These are phyloP conservation scores for Cyphellophora europaea DNA, from an alignment of 2,329 filamentous ascomycete genomes.

Conservation along the genomic window DNA sequence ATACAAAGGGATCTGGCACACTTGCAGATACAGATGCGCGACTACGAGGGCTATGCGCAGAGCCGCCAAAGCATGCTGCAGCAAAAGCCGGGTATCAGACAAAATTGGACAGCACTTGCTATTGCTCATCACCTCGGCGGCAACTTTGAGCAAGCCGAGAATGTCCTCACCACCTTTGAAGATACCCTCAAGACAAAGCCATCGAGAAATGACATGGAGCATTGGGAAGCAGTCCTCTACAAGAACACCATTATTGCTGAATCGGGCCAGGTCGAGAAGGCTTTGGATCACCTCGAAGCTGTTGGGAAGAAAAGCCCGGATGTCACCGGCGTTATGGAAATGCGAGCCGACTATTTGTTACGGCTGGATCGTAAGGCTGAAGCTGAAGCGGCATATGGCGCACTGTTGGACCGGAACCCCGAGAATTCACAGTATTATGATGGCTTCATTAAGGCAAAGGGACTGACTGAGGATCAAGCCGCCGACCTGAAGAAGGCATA, in stretches of 20 bases:
- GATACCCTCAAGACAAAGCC: constrained; percentile 75
- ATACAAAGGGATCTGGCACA: constrained; percentile 91
- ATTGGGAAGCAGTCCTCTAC: constrained; percentile 89
- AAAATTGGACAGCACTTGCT: constrained; percentile 96
- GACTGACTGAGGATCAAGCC: constrained; percentile 50
- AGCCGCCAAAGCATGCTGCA: constrained; percentile 84
- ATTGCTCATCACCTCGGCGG: constrained; percentile 89
- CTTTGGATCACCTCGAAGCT: constrained; percentile 74
- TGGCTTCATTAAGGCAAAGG: constrained; percentile 61
- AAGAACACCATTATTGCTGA: constrained; percentile 94
- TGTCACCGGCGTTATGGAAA: constrained; percentile 74
- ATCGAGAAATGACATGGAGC: constrained; percentile 71
- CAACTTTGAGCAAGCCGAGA: constrained; percentile 76
- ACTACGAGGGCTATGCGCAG: constrained; percentile 87
- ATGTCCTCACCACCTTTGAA: constrained; percentile 83
- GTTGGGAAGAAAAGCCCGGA: constrained; percentile 72
- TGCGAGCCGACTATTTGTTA: constrained; percentile 73
- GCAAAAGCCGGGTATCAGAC: constrained; percentile 67
- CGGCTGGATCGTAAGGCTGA: constrained; percentile 69
- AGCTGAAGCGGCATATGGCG: constrained; percentile 70
- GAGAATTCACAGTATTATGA: constrained; percentile 84
- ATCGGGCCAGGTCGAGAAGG: constrained; percentile 70
- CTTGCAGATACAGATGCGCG: constrained; percentile 91
- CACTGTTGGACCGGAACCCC: constrained; percentile 74
- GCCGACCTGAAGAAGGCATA: constrained; percentile 65